Percentiles rank a stretch among this genome's conserved stretches.
Conservation (phyloP, 306 rosid genomes). For the Geum urbanum region DNA sequence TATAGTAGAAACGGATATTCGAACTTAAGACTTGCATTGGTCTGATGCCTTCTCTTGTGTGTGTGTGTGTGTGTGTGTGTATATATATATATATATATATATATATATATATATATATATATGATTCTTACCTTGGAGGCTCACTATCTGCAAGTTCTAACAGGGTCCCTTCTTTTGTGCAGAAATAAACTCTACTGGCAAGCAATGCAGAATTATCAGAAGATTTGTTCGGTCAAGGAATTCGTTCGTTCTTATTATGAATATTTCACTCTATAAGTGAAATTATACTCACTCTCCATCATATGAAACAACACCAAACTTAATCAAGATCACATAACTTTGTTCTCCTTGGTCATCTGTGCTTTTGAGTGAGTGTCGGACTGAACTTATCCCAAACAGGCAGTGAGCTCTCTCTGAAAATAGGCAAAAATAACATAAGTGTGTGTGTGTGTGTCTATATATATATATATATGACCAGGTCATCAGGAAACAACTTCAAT, state of each 20-base stretch:
- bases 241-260: slow-evolving; percentile 8
- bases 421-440: background rate
- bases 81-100: no score
- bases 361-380: slow-evolving; percentile 42
- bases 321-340: slow-evolving; percentile 33
- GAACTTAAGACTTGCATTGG: slow-evolving; percentile 15
- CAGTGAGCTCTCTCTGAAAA: slow-evolving; percentile 57
- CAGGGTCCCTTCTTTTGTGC: slow-evolving; percentile 59
- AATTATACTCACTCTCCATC: slow-evolving; percentile 61
- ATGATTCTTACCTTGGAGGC: slow-evolving; percentile 68
- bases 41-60: slow-evolving; percentile 15
- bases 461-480: background rate
- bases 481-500: background rate
- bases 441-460: no score
- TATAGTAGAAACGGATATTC: slow-evolving; percentile 21
- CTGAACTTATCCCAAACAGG: slow-evolving; percentile 64
- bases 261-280: slow-evolving; percentile 16
- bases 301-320: slow-evolving; percentile 60
- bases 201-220: slow-evolving; percentile 16
- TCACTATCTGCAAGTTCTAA: slow-evolving; percentile 57
- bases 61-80: no score
- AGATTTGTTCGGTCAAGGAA: slow-evolving; percentile 22
- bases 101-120: slow-evolving; percentile 13
- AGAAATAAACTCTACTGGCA: slow-evolving; percentile 72
- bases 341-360: slow-evolving; percentile 40